These are phyloP conservation scores for Naganishia vaughanmartiniae DNA, from an alignment of 768 basidiomycete genomes.

Conservation along the genomic window DNA sequence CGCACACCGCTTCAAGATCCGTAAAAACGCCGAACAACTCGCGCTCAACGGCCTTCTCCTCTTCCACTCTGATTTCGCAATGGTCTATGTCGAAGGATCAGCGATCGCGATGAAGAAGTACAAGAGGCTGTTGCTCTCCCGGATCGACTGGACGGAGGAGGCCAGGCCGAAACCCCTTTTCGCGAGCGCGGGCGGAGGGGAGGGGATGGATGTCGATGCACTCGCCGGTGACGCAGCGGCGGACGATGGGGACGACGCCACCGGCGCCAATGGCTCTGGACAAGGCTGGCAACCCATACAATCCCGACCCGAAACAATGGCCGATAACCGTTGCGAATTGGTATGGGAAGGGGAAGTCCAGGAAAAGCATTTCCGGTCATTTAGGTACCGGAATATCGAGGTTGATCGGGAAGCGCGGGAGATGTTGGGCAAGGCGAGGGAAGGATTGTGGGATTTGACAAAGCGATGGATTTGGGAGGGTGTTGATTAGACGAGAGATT, in stretches of 20 bases:
- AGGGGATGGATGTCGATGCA: constrained; percentile 57
- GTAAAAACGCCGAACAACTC: constrained; percentile 91
- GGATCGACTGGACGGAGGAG: constrained; percentile 91
- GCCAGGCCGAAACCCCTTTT: constrained; percentile 73
- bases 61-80: constrained; percentile 80
- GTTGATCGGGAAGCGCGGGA: constrained; percentile 78
- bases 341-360: constrained; percentile 90
- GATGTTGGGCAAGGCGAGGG: constrained; percentile 74
- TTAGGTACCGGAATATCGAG: constrained; percentile 64
- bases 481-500: constrained; percentile 35
- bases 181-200: constrained; percentile 57
- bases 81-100: constrained; percentile 92
- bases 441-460: constrained; percentile 90
- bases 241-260: constrained; percentile 52
- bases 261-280: constrained; percentile 36
- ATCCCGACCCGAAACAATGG: constrained; percentile 60
- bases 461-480: constrained; percentile 61
- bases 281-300: constrained; percentile 28
- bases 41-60: constrained; percentile 83
- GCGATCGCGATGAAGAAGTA: constrained; percentile 80
- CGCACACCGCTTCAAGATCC: constrained; percentile 90
- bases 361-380: constrained; percentile 74
- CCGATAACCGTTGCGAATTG: constrained; percentile 81
- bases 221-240: constrained; percentile 44
- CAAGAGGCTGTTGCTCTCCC: constrained; percentile 76